A percentile compares a stretch with the other conserved stretches of the same genome.
These are phyloP conservation scores for Curvularia sp. DNA, from an alignment of 2,329 filamentous ascomycete genomes.

Conservation along the genomic window DNA sequence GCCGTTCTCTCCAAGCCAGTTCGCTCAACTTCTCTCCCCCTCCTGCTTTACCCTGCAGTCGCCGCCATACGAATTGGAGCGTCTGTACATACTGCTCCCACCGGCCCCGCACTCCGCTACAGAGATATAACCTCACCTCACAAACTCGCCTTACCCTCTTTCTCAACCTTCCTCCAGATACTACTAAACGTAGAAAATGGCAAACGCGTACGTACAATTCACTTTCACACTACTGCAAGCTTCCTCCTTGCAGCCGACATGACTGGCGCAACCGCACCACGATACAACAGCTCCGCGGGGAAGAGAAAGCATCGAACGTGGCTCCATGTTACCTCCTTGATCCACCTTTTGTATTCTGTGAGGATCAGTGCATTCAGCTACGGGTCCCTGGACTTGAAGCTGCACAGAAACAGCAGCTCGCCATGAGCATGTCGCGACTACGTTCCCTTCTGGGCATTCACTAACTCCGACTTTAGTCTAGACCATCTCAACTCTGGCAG, in stretches of 20 bases:
- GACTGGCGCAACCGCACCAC: neutral
- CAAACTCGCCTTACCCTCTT: conserved; percentile 15
- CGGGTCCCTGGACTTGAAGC: neutral
- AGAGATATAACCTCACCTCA: conserved; percentile 16
- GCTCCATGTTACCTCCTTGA: neutral
- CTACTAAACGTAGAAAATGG: conserved; percentile 56
- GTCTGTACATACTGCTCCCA: conserved; percentile 17
- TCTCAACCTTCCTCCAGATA: neutral
- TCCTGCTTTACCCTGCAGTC: conserved; percentile 10
- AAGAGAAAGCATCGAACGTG: neutral
- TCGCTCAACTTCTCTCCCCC: conserved; percentile 3
- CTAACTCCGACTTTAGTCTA: conserved; percentile 33
- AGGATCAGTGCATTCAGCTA: neutral
- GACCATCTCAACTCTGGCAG: conserved; percentile 82
- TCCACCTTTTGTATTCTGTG: neutral
- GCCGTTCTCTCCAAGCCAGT: conserved; percentile 22
- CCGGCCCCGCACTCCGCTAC: conserved; percentile 29
- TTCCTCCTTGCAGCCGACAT: neutral
- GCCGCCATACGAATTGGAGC: conserved; percentile 23
- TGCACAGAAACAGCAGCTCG: neutral
- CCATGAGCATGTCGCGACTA: neutral
- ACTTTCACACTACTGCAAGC: neutral
- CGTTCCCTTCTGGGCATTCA: neutral
- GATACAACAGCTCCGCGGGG: conserved; percentile 1
- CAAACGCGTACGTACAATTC: conserved; percentile 67